Evolutionary conservation across 2,329 filamentous ascomycete species (phyloP).

Genomic region (Leptographium wingfieldii): DNA sequence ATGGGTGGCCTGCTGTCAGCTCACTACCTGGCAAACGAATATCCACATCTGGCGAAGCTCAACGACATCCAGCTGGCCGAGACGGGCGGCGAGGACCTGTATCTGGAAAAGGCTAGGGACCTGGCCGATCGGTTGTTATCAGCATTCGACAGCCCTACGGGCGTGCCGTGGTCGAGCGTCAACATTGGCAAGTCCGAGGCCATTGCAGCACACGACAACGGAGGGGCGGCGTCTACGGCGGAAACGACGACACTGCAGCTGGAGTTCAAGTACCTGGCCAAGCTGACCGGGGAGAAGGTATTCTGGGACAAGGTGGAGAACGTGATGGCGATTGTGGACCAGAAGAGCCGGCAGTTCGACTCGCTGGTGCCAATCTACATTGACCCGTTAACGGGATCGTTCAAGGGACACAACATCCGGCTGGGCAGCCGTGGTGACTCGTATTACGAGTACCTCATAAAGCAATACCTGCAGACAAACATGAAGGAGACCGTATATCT

Average conservation of each 20-base stretch:
- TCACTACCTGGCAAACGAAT: slow-evolving; percentile 82
- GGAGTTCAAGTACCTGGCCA: slow-evolving; percentile 93
- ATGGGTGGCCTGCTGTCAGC: slow-evolving; percentile 84
- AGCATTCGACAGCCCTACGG: slow-evolving; percentile 78
- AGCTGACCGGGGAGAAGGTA: slow-evolving; percentile 79
- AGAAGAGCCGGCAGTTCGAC: slow-evolving; percentile 62
- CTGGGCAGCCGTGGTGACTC: slow-evolving; percentile 90
- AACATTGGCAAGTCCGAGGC: slow-evolving; percentile 69
- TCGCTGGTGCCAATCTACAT: slow-evolving; percentile 90
- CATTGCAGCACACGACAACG: slow-evolving; percentile 69
- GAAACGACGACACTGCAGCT: slow-evolving; percentile 88
- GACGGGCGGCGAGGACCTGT: slow-evolving; percentile 72
- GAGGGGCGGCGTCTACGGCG: slow-evolving; percentile 82
- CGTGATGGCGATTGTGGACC: slow-evolving; percentile 82
- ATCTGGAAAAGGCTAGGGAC: slow-evolving; percentile 90
- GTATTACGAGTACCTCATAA: slow-evolving; percentile 98
- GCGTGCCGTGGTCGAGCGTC: slow-evolving; percentile 81
- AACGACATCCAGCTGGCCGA: slow-evolving; percentile 54
- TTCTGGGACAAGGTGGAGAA: slow-evolving; percentile 91
- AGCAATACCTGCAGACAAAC: slow-evolving; percentile 92
- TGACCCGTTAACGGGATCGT: slow-evolving; percentile 63
- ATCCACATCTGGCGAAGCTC: slow-evolving; percentile 66
- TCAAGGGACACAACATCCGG: slow-evolving; percentile 75
- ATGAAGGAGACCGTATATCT: slow-evolving; percentile 74
- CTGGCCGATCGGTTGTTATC: slow-evolving; percentile 76